Conservation (phyloP, 257 asterid genomes). For the Vinca minor region DNA sequence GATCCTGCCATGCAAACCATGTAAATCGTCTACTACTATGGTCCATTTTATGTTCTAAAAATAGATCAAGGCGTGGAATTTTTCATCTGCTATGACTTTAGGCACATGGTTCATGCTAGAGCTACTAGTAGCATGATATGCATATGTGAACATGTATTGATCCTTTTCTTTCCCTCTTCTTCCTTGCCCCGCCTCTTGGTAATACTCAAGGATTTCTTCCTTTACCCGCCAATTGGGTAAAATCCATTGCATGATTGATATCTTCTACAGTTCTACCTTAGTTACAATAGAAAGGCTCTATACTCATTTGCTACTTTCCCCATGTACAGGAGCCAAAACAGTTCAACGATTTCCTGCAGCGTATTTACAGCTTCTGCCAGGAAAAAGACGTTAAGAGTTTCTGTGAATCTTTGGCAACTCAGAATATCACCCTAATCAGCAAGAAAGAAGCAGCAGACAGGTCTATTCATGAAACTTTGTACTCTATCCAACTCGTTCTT, state of each 20-base stretch:
- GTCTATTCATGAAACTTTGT: constrained; percentile 26
- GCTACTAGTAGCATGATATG: constrained; percentile 1
- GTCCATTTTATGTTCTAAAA: neutral
- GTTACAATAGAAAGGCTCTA: no score
- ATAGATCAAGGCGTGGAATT: neutral
- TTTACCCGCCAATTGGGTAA: no score
- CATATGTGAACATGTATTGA: neutral
- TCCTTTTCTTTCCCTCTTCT: neutral
- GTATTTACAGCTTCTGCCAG: constrained; percentile 45
- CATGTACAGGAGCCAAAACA: constrained; percentile 67
- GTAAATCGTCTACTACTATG: neutral
- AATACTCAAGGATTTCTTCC: neutral
- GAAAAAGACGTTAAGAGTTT: constrained; percentile 45
- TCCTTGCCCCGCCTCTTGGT: neutral
- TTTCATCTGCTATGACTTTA: neutral
- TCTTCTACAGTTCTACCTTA: neutral
- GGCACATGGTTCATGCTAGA: neutral
- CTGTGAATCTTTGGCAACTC: constrained; percentile 37
- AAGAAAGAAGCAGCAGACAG: constrained; percentile 75
- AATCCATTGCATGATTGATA: neutral
- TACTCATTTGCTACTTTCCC: constrained; percentile 5
- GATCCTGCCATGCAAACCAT: neutral
- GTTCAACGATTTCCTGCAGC: constrained; percentile 64
- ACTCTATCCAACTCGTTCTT: neutral
- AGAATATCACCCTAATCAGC: constrained; percentile 47